Evolutionary conservation across 768 basidiomycete genomes (phyloP), one percentile per base, ranked within the genome.

Genomic region (Clitopilus hobsonii): DNA sequence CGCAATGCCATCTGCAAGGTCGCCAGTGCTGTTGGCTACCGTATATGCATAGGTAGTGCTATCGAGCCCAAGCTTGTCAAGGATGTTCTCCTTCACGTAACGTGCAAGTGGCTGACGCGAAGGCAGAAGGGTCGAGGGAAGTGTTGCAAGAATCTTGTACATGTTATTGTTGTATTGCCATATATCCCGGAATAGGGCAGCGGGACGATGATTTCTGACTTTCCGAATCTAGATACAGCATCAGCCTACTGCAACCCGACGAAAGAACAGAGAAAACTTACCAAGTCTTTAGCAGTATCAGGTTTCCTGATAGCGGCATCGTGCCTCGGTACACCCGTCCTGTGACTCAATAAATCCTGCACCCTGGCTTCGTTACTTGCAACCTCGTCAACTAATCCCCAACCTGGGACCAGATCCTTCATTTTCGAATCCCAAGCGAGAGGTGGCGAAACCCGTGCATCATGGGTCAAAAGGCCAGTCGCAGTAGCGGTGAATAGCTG

Each of bases 371-470:
- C 58, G n/a, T 58, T 52, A 1, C 58, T 38, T n/a, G 67, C 67
- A 18, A 67, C 48, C 0, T 64, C 56, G 38, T 69, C 66, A 49
- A 54, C 30, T 8, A 69, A 47, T 11, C 58, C 54, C 67, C 64
- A 70, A 14, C 52, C 59, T 1, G 69, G 68, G 3, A 69, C 32
- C 10, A 69, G 49, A 1, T 62, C 62, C 1, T 55, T 56, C 6
- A 70, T 58, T 51, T 66, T 67, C 0, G 66, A 65, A 5, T 56
- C 61, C 68, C 69, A 70, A 6, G 62, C 54, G n/a, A 68, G 59
- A 3, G 58, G 60, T 23, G 65, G 66, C 5, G 57, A 49, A 4
- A 63, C 52, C 8, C 56, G 58, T 22, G 58, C 52, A 55, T 66
- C 62, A 7, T 63, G 58, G 48, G 63, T 62, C 24, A 65, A 53